Percentiles rank a stretch among this genome's conserved stretches.
phyloP scores from a whole-genome alignment of 2,329 filamentous ascomycete genomes.

The Aspergillus nomiae region DNA sequence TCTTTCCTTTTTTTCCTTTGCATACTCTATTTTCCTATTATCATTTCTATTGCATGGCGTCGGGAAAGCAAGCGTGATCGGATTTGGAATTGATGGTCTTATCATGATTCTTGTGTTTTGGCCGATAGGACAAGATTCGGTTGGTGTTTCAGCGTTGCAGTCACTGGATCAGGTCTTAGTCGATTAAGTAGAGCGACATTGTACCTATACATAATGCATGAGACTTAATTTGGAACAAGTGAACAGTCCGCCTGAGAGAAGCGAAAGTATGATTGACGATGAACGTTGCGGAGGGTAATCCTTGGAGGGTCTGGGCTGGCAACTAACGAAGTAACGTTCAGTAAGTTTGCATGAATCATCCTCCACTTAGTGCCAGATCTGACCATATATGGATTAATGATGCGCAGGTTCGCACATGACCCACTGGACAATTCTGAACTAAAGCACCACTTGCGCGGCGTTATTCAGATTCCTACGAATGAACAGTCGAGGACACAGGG shows the following conservation, averaged over 20 bases:
- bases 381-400: slow-evolving; percentile 3
- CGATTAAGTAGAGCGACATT: neutral
- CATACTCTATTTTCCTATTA: slow-evolving; percentile 1
- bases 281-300: neutral
- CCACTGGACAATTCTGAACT: slow-evolving; percentile 6
- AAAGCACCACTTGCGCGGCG: slow-evolving; percentile 1
- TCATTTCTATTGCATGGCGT: slow-evolving; percentile 15
- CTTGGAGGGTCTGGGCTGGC: neutral
- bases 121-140: neutral
- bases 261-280: neutral
- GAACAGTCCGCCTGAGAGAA: neutral
- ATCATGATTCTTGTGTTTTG: slow-evolving; percentile 3
- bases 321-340: slow-evolving; percentile 15
- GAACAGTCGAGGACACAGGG: neutral
- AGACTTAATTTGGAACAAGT: neutral
- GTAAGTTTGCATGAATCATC: slow-evolving; percentile 13
- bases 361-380: slow-evolving; percentile 18
- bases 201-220: slow-evolving; percentile 9
- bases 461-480: neutral
- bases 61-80: slow-evolving; percentile 11
- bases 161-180: neutral
- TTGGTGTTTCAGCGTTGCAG: neutral
- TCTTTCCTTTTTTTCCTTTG: slow-evolving; percentile 2
- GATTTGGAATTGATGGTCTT: neutral
- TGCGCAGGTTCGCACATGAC: slow-evolving; percentile 12